Evolutionary conservation across 1,284 basidiomycete species (phyloP).

Genomic region (Tilletia horrida): DNA sequence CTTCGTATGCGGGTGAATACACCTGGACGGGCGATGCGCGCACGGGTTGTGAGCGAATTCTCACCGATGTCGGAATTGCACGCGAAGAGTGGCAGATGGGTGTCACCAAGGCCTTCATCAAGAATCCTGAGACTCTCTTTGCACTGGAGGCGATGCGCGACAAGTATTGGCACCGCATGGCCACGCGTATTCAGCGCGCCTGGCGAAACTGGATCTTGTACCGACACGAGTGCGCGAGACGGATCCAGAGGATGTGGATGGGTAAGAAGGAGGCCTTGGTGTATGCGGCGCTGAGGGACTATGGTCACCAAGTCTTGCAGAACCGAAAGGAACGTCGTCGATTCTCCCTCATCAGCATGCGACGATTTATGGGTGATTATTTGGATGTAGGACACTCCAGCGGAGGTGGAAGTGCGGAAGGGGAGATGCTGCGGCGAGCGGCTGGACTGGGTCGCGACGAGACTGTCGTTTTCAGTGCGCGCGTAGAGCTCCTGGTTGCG

Average conservation of each 20-base stretch:
- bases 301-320: constrained; percentile 86
- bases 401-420: constrained; percentile 64
- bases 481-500: constrained; percentile 78
- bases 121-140: constrained; percentile 98
- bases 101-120: constrained; percentile 97
- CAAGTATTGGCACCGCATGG: constrained; percentile 99
- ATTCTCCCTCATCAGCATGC: constrained; percentile 88
- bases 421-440: constrained; percentile 71
- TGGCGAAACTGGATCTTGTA: constrained; percentile 94
- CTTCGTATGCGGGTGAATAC: constrained; percentile 98
- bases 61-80: constrained; percentile 90
- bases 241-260: constrained; percentile 98
- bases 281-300: constrained; percentile 83
- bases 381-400: constrained; percentile 76
- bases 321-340: constrained; percentile 88
- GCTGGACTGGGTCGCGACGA: constrained; percentile 63
- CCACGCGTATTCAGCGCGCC: constrained; percentile 88
- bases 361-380: constrained; percentile 96
- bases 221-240: constrained; percentile 87
- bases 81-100: constrained; percentile 99
- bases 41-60: constrained; percentile 86
- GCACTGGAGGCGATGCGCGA: constrained; percentile 98
- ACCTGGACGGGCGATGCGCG: constrained; percentile 88
- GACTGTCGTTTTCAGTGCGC: constrained; percentile 70
- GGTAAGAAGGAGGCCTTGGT: constrained; percentile 91